Base-by-base conservation (phyloP, 805 yeast species). In the Saturnispora sekii region DNA sequence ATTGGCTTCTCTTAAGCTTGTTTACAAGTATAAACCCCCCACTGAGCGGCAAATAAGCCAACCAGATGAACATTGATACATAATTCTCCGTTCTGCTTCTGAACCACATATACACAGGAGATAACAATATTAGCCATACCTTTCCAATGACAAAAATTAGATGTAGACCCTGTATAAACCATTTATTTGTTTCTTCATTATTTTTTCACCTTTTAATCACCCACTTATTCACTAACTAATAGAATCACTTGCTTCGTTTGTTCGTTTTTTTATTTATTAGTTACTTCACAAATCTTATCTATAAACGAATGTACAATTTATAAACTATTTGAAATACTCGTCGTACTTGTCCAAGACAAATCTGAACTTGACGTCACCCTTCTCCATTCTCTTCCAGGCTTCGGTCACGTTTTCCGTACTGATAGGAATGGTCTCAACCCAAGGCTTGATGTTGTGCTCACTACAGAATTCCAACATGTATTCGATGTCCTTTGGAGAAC, bases 31-130 rank as follows among this genome's bases (percentile, higher is more conserved):
- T 6, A 21, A 21, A 21, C 5, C 26, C 26, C 26, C 26, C 26
- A 21, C 8, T 21, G 26, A 21, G 26, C 2, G 26, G 26, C 8
- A 5, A 5, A 5, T 2, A 21, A 21, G 8, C 8, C 26, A 6
- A 21, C 4, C 26, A 2, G 26, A 5, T 21, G 26, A 21, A 4
- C 26, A 21, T 21, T 81, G 88, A 81, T 64, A 74, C 66, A 67
- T 64, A 59, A 58, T 56, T 63, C 73, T 84, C 96, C 86, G 96
- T 86, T 86, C 96, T 86, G 96, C 96, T 86, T 86, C 96, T 86
- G 96, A 86, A 72, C 52, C 52, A 50, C 47, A 48, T 16, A 75
- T 76, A 71, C 65, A 63, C 68, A 5, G 94, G 83, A 84, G 93
- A 84, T 74, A 82, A 73, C 74, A 68, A 61, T 50, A 59, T 59